Evolutionary conservation across 2,329 filamentous ascomycete genomes (phyloP).

Genomic region (Sclerotinia nivalis): DNA sequence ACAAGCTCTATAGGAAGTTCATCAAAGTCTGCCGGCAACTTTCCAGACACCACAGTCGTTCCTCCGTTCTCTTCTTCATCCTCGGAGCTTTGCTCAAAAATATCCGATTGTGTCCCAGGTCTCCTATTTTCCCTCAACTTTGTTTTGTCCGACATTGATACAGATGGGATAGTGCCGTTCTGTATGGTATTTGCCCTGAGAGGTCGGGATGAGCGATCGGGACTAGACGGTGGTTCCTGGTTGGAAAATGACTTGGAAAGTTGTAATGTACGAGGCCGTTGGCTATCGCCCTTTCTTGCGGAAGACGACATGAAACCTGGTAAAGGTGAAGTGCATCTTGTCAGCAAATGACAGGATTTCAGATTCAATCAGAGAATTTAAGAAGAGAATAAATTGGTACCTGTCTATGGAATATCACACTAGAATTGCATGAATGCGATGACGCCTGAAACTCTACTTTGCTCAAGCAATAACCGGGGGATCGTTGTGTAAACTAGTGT

Average conservation of each 20-base stretch:
- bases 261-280: slow-evolving; percentile 41
- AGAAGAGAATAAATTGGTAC: slow-evolving; percentile 24
- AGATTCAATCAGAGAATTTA: neutral
- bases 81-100: slow-evolving; percentile 46
- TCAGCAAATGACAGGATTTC: slow-evolving; percentile 36
- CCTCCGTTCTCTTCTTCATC: slow-evolving; percentile 38
- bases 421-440: slow-evolving; percentile 37
- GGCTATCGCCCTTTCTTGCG: slow-evolving; percentile 32
- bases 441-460: slow-evolving; percentile 39
- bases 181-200: slow-evolving; percentile 40
- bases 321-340: slow-evolving; percentile 37
- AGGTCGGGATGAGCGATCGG: slow-evolving; percentile 31
- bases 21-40: slow-evolving; percentile 61
- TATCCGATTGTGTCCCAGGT: slow-evolving; percentile 33
- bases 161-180: slow-evolving; percentile 34
- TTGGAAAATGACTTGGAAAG: slow-evolving; percentile 45
- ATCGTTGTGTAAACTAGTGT: slow-evolving; percentile 35
- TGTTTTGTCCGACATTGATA: slow-evolving; percentile 27
- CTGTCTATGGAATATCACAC: slow-evolving; percentile 27
- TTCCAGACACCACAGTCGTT: slow-evolving; percentile 28
- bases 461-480: slow-evolving; percentile 30
- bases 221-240: slow-evolving; percentile 36
- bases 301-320: slow-evolving; percentile 41
- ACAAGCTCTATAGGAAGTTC: slow-evolving; percentile 93
- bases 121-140: slow-evolving; percentile 26